Conservation (phyloP, 2,329 filamentous ascomycete genomes). For the Gremmenia infestans region DNA sequence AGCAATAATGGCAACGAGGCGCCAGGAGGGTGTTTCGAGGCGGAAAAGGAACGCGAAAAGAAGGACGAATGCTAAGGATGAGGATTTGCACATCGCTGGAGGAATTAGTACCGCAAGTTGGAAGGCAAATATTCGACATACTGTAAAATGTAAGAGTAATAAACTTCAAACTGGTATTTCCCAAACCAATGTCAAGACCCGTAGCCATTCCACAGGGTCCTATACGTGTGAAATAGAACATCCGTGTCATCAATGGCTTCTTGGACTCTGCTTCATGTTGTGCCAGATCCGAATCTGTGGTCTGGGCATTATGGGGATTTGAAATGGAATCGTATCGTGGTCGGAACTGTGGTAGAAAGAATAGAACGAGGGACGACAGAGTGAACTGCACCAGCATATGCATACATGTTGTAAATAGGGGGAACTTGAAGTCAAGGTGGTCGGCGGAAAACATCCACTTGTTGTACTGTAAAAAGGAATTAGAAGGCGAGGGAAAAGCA, state of each 20-base stretch:
- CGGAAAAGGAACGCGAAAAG: constrained; percentile 92
- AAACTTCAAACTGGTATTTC: constrained; percentile 93
- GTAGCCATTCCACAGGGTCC: constrained; percentile 90
- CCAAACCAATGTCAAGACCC: constrained; percentile 89
- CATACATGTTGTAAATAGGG: constrained; percentile 88
- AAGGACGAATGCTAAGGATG: constrained; percentile 88
- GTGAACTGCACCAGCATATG: constrained; percentile 95
- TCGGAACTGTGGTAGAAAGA: constrained; percentile 75
- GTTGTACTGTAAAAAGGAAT: constrained; percentile 65
- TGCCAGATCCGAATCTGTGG: constrained; percentile 26
- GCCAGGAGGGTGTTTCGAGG: constrained; percentile 81
- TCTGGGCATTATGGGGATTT: constrained; percentile 29
- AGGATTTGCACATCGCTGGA: constrained; percentile 95
- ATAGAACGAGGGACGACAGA: constrained; percentile 72
- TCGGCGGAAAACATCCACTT: constrained; percentile 98
- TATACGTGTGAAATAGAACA: constrained; percentile 89
- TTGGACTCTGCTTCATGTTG: constrained; percentile 28
- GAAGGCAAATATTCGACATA: constrained; percentile 35
- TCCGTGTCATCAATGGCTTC: constrained; percentile 68
- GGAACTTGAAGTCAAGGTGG: constrained; percentile 85
- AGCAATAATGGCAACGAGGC: constrained; percentile 78
- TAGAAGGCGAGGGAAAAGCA: constrained; percentile 2
- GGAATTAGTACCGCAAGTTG: constrained; percentile 9
- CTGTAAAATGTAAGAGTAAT: constrained; percentile 97
- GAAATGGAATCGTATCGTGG: constrained; percentile 47